Conservation (phyloP, 208 protist genomes). For the Trypanosomatidae sp. region DNA sequence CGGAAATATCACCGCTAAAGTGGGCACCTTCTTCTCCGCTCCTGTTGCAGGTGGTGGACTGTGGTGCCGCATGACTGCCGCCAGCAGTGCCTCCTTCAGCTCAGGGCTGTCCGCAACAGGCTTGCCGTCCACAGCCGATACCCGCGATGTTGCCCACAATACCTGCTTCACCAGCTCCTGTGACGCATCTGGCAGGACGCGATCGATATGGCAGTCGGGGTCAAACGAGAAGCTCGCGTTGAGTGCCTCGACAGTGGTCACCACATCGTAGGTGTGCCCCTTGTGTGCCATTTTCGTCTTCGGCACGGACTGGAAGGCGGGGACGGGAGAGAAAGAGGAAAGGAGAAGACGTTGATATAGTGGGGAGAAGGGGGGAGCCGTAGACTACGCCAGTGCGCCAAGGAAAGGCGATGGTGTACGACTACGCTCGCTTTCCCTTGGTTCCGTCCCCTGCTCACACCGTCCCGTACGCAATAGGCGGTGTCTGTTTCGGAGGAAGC, state of each 20-base stretch:
- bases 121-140: constrained; percentile 50
- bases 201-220: constrained; percentile 64
- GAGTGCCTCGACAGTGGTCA: constrained; percentile 48
- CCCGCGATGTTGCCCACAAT: constrained; percentile 23
- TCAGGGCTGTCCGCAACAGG: constrained; percentile 55
- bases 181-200: constrained; percentile 30
- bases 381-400: background rate
- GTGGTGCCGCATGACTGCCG: constrained; percentile 19
- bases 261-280: constrained; percentile 25
- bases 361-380: background rate
- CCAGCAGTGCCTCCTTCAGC: constrained; percentile 45
- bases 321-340: background rate
- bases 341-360: background rate
- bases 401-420: background rate
- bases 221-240: constrained; percentile 50
- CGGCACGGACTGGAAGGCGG: background rate
- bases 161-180: constrained; percentile 28
- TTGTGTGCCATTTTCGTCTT: constrained; percentile 9
- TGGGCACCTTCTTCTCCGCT: background rate
- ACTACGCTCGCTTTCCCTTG: background rate
- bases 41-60: background rate
- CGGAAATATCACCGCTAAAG: constrained; percentile 6
- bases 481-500: background rate
- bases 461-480: background rate
- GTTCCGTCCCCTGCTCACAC: background rate